Conservation (phyloP, 1,284 basidiomycete species). For the Filobasidium uniguttulatum region DNA sequence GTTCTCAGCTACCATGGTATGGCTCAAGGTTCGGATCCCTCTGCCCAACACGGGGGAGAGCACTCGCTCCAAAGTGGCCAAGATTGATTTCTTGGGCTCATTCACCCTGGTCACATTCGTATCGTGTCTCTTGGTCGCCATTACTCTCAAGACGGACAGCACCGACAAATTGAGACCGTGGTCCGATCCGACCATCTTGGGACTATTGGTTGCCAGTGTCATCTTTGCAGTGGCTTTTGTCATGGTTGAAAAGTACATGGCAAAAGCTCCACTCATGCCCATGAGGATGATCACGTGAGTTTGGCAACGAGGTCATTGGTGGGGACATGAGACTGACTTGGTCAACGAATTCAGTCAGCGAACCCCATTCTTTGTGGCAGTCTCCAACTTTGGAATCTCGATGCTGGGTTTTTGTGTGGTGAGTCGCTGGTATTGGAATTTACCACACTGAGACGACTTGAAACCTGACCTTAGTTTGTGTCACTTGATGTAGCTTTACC, state of each 20-base stretch:
- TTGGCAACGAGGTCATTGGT: background rate
- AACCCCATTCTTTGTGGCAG: constrained; percentile 62
- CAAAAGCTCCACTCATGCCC: constrained; percentile 72
- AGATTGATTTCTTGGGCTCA: constrained; percentile 71
- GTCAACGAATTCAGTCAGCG: background rate
- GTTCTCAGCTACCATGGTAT: constrained; percentile 54
- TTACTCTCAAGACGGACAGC: constrained; percentile 61
- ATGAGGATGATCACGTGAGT: constrained; percentile 48
- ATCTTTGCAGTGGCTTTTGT: constrained; percentile 50
- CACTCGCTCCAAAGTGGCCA: constrained; percentile 50
- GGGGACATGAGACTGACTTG: background rate
- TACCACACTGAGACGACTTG: background rate
- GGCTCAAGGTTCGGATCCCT: constrained; percentile 48
- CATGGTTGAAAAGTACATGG: constrained; percentile 56
- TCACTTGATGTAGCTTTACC: constrained; percentile 54
- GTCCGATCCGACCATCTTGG: constrained; percentile 54
- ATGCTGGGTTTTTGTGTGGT: constrained; percentile 67
- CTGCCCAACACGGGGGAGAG: constrained; percentile 43
- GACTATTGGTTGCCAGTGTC: constrained; percentile 47
- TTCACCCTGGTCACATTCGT: constrained; percentile 61
- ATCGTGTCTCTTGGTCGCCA: constrained; percentile 57
- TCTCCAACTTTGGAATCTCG: constrained; percentile 53
- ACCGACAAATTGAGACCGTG: constrained; percentile 42
- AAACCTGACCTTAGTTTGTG: background rate
- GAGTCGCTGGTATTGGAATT: too few species aligned